Base-by-base conservation (phyloP, 2,329 filamentous ascomycete genomes). In the Rutstroemia sp. region DNA sequence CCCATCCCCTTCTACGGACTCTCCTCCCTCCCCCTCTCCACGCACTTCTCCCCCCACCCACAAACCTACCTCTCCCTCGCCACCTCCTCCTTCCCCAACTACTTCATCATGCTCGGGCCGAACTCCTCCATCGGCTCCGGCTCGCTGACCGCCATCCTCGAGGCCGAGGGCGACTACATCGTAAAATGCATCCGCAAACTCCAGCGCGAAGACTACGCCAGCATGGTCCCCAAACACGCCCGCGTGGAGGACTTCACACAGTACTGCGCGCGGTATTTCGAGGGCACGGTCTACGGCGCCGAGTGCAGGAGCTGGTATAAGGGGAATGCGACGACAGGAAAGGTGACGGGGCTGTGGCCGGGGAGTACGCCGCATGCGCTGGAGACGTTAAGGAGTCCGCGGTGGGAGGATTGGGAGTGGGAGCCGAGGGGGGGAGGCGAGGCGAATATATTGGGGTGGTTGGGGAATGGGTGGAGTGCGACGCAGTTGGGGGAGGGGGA, bases 401-500 rank as follows among this genome's bases (percentile, higher is more conserved):
- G 79, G 9, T 81, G 79, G 77, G 79, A 82, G 63, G 79, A 82
- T 54, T 82, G 72, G 41, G 62, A 65, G 18, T 65, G 57, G 49
- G 65, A 66, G 44, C 71, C 72, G 49, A 64, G 63, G 58, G 60
- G 63, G 2, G 70, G 70, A 9, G 75, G 74, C 61, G 61, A 63
- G 2, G 70, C 69, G 12, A 75, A 75, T 61, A 56, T 69, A 3
- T 72, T 76, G 53, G 59, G 67, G 0, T 75, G 70, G 68, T 52
- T 76, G 25, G 74, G 73, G 2, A 75, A 75, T 63, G 75, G 76
- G 2, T 71, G 71, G 59, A 76, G 73, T 50, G 62, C 69, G 2
- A 72, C 58, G 73, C 65, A 66, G 68, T 50, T 77, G 71, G 75
- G 62, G 74, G 34, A 73, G 4, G 69, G 70, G 4, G 71, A 75